Evolutionary conservation across 345 rosid genomes (phyloP).

Genomic region (Eucalyptus pauciflora): DNA sequence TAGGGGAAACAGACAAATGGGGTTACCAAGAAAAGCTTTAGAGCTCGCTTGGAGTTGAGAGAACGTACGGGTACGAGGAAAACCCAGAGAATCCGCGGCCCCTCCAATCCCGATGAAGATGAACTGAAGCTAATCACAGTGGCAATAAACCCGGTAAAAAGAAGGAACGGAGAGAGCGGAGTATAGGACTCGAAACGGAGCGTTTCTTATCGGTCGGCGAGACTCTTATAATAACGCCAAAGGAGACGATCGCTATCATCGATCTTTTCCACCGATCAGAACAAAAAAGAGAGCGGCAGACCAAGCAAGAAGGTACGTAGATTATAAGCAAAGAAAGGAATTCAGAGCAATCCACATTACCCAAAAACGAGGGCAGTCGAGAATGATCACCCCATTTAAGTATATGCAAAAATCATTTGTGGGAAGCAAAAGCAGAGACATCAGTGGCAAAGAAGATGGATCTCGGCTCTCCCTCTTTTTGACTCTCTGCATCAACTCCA

Average conservation of each 20-base stretch:
- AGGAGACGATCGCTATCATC: not conserved
- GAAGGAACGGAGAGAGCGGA: not conserved
- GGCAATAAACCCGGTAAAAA: not conserved
- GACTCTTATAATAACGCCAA: not conserved
- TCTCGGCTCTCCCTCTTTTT: not conserved
- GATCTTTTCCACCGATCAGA: not conserved
- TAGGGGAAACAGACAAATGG: not conserved
- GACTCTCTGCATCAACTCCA: not conserved
- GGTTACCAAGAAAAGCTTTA: not conserved
- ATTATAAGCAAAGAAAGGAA: constrained; percentile 54
- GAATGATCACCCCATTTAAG: not conserved
- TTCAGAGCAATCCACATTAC: not conserved
- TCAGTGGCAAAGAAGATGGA: not conserved
- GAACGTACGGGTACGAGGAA: not conserved
- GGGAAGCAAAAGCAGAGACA: not conserved
- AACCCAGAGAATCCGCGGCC: not conserved
- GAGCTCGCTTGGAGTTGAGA: not conserved
- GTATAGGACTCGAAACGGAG: not conserved
- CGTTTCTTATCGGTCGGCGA: not conserved
- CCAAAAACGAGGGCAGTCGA: not conserved
- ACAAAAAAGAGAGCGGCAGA: not conserved
- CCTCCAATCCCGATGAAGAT: not conserved
- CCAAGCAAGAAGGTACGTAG: constrained; percentile 20
- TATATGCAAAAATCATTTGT: not conserved
- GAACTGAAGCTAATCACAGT: not conserved